Conservation (phyloP, 2,329 filamentous ascomycete genomes). For the Xylaria hypoxylon region DNA sequence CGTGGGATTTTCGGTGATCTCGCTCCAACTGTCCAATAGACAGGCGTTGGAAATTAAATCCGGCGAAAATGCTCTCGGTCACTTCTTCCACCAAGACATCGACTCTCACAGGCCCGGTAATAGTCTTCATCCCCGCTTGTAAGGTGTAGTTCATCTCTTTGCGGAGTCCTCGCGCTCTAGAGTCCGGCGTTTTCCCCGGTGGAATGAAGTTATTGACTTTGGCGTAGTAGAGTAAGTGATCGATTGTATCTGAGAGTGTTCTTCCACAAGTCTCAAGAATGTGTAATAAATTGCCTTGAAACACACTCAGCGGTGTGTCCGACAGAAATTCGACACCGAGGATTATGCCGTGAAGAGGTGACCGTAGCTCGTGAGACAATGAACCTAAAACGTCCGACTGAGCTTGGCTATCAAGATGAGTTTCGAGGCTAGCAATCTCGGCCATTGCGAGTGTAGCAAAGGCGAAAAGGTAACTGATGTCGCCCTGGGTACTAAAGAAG, state of each 20-base stretch:
- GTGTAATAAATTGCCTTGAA: constrained; percentile 60
- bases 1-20: constrained; percentile 31
- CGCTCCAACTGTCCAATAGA: constrained; percentile 31
- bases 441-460: constrained; percentile 68
- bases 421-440: constrained; percentile 62
- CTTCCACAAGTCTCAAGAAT: constrained; percentile 64
- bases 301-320: constrained; percentile 61
- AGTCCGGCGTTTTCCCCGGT: constrained; percentile 33
- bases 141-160: constrained; percentile 34
- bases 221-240: constrained; percentile 65
- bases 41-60: constrained; percentile 53
- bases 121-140: constrained; percentile 43
- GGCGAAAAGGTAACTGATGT: constrained; percentile 63
- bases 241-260: constrained; percentile 65
- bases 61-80: constrained; percentile 60
- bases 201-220: constrained; percentile 61
- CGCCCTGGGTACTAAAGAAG: constrained; percentile 59
- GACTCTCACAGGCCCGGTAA: constrained; percentile 50
- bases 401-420: constrained; percentile 56
- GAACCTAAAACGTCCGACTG: constrained; percentile 70
- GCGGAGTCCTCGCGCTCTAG: constrained; percentile 30
- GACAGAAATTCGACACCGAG: constrained; percentile 65
- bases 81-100: constrained; percentile 60
- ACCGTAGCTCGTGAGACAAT: constrained; percentile 71
- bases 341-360: constrained; percentile 70